These are phyloP conservation scores for Ottelia alismoides DNA, from an alignment of 106 monocot species.

Conservation along the genomic window DNA sequence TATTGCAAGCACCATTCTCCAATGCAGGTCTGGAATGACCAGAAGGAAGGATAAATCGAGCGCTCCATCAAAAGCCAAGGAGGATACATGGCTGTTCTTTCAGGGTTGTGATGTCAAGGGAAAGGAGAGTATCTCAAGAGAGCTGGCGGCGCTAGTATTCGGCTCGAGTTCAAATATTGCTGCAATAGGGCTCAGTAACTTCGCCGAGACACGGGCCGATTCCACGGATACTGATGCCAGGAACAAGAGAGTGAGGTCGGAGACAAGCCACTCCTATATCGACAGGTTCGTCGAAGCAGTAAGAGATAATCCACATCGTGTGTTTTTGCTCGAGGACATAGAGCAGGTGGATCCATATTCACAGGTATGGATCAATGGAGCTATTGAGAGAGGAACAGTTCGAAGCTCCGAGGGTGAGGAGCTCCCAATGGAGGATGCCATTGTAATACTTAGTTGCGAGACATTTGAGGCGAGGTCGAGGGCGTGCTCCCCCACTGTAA, in stretches of 20 bases:
- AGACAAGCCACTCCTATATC: constrained; percentile 24
- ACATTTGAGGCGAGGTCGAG: constrained; percentile 73
- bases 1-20: constrained; percentile 68
- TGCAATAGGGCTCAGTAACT: constrained; percentile 18
- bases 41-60: constrained; percentile 18
- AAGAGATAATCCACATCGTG: constrained; percentile 55
- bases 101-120: constrained; percentile 60
- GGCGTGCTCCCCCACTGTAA: constrained; percentile 45
- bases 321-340: constrained; percentile 69
- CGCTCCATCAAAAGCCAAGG: constrained; percentile 17
- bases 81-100: constrained; percentile 86
- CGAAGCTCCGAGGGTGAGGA: constrained; percentile 19
- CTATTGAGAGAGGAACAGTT: constrained; percentile 56
- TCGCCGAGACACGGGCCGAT: constrained; percentile 24
- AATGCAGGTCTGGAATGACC: constrained; percentile 66
- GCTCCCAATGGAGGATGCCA: constrained; percentile 45
- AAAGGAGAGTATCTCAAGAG: constrained; percentile 48
- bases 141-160: constrained; percentile 56
- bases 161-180: constrained; percentile 27
- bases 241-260: constrained; percentile 52
- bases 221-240: constrained; percentile 29
- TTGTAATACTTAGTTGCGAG: constrained; percentile 73
- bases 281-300: constrained; percentile 51
- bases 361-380: constrained; percentile 29
- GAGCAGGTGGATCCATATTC: constrained; percentile 50